Evolutionary conservation across 805 yeast species (phyloP).

Genomic region (Helenozyma baotianmanensis): DNA sequence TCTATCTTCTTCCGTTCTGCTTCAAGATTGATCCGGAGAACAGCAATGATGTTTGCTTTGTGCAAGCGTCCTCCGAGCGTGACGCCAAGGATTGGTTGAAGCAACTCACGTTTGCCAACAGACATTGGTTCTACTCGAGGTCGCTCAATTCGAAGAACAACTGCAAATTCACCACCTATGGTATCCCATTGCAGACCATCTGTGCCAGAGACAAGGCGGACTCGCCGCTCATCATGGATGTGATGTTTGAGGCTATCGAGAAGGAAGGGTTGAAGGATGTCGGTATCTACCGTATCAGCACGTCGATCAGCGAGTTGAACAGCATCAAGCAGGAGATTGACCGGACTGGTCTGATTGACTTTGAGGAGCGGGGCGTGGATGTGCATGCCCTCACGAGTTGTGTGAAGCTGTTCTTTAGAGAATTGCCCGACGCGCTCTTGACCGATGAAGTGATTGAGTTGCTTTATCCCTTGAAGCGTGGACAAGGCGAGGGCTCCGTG

Average conservation of each 20-base stretch:
- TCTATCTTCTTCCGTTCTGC: conserved; percentile 44
- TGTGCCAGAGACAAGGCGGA: conserved; percentile 64
- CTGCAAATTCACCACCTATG: conserved; percentile 53
- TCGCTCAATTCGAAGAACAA: conserved; percentile 22
- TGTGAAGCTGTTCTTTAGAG: conserved; percentile 78
- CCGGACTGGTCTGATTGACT: conserved; percentile 41
- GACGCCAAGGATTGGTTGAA: conserved; percentile 76
- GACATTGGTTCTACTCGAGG: conserved; percentile 54
- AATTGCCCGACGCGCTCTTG: conserved; percentile 78
- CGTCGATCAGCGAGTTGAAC: conserved; percentile 45
- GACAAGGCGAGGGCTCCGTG: not conserved
- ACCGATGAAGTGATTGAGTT: conserved; percentile 61
- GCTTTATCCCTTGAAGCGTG: conserved; percentile 40
- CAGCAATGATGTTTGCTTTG: conserved; percentile 48
- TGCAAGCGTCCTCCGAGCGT: conserved; percentile 59
- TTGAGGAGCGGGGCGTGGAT: conserved; percentile 56
- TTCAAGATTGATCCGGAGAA: conserved; percentile 46
- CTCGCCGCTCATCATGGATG: conserved; percentile 63
- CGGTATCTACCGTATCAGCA: conserved; percentile 76
- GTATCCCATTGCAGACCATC: conserved; percentile 74
- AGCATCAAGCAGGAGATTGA: conserved; percentile 43
- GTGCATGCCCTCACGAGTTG: conserved; percentile 86
- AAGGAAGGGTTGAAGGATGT: conserved; percentile 84
- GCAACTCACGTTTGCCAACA: conserved; percentile 41
- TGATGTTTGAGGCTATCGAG: conserved; percentile 72